phyloP scores from a whole-genome alignment of 31 red algal species.

The Asparagopsis taxiformis region DNA sequence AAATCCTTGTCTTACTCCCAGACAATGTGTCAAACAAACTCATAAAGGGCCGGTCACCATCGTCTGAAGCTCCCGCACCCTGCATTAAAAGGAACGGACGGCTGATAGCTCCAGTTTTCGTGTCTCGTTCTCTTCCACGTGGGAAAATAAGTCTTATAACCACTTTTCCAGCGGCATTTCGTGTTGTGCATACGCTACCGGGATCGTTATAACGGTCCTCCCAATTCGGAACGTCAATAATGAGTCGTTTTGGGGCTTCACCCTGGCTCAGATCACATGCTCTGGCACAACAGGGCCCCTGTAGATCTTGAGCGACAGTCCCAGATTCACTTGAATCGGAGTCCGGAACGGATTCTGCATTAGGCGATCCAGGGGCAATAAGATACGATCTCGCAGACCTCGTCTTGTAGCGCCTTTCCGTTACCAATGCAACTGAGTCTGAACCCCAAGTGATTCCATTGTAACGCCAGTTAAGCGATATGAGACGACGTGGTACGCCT shows the following conservation, averaged over 20 bases:
- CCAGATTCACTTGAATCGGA: neutral
- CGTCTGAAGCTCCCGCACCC: constrained; percentile 87
- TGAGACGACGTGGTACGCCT: constrained; percentile 40
- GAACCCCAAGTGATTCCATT: constrained; percentile 79
- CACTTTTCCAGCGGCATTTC: constrained; percentile 65
- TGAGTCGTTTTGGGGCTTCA: constrained; percentile 59
- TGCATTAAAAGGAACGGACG: constrained; percentile 72
- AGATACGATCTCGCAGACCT: constrained; percentile 75
- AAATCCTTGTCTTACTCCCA: constrained; percentile 51
- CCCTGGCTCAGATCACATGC: constrained; percentile 73
- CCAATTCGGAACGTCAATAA: constrained; percentile 88
- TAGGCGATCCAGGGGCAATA: constrained; percentile 46
- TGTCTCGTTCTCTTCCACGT: constrained; percentile 20
- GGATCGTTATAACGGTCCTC: constrained; percentile 89
- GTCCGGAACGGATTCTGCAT: neutral
- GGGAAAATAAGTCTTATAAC: constrained; percentile 77
- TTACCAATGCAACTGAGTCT: constrained; percentile 58
- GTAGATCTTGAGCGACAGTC: neutral
- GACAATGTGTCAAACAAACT: constrained; percentile 69
- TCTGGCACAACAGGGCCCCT: constrained; percentile 60
- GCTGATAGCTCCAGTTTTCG: constrained; percentile 19
- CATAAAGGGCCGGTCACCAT: constrained; percentile 81
- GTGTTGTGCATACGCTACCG: constrained; percentile 63
- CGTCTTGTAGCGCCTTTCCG: constrained; percentile 84
- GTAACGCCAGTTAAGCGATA: constrained; percentile 61